phyloP scores from a whole-genome alignment of 805 yeast genomes.

The Ascoidea asiatica region DNA sequence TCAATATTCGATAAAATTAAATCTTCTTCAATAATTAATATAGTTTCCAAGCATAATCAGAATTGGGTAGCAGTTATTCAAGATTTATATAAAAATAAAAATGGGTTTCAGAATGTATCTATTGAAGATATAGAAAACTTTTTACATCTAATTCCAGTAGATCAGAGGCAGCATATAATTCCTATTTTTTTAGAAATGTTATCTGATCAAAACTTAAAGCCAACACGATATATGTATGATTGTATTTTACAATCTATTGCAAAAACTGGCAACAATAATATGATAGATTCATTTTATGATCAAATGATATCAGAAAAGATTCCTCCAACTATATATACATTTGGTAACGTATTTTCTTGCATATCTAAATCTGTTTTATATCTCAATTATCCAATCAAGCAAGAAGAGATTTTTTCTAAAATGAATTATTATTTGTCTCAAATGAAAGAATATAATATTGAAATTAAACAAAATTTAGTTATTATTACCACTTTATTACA shows the following conservation, averaged over 20 bases:
- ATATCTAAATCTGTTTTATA: constrained; percentile 26
- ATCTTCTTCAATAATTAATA: constrained; percentile 21
- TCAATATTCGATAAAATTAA: constrained; percentile 25
- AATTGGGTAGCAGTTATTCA: constrained; percentile 27
- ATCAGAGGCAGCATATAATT: constrained; percentile 14
- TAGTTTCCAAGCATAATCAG: constrained; percentile 26
- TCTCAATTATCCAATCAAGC: too few relatives aligned
- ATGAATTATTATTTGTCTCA: constrained; percentile 24
- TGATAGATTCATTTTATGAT: constrained; percentile 21
- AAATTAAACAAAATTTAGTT: constrained; percentile 27
- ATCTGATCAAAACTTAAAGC: constrained; percentile 16
- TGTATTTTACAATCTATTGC: constrained; percentile 24
- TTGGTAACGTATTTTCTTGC: constrained; percentile 27
- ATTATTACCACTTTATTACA: constrained; percentile 47
- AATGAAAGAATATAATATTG: constrained; percentile 21
- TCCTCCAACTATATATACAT: constrained; percentile 22
- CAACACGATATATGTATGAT: constrained; percentile 20
- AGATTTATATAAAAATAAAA: constrained; percentile 12
- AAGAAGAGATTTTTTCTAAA: constrained; percentile 17
- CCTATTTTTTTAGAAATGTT: constrained; percentile 20
- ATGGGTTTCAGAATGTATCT: constrained; percentile 22
- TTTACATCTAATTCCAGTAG: constrained; percentile 23
- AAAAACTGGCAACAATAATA: constrained; percentile 9
- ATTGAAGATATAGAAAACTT: constrained; percentile 20
- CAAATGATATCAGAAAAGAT: constrained; percentile 14